Base-by-base conservation (phyloP, 768 basidiomycete species). In the Lyophyllum decastes region DNA sequence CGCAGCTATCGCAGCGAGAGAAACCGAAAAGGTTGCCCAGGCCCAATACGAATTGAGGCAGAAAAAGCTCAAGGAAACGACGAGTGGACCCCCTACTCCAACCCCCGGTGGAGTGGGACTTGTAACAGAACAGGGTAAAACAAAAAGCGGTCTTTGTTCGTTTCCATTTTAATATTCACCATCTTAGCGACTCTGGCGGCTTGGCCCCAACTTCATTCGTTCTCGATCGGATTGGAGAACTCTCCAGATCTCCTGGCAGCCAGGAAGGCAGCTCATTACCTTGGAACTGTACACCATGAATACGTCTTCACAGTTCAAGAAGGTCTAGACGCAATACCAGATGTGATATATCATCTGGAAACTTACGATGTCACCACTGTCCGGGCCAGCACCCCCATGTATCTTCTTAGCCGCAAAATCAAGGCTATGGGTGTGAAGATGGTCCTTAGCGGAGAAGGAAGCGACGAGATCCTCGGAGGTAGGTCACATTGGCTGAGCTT, bases 361-460 rank as follows among this genome's bases (percentile, higher is more conserved):
- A 98, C 97, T 1, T 98, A 94, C 74, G 97, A 99, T 72, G 97
- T 99, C 56, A 99, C 97, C 26, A 99, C 97, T 38, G 93, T 98
- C 49, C 89, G 97, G 48, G 97, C 97, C 9, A 94, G 91, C 66
- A 98, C 95, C 4, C 97, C 97, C 2, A 99, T 99, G 97, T 98
- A 98, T 74, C 87, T 99, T 26, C 85, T 99, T 58, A 94, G 91
- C 70, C 84, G 97, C 49, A 98, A 99, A 78, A 95, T 99, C 78
- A 99, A 98, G 77, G 96, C 97, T 4, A 98, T 94, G 92, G 97
- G 97, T 57, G 97, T 99, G 52, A 99, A 99, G 78, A 99, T 99
- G 97, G 97, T 99, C 16, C 81, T 98, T 34, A 93, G 90, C 62
- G 97, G 97, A 17, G 97, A 99, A 74, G 97, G 97, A 38, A 94